phyloP scores from a whole-genome alignment of 148 eudicot genomes.

The Hydrangea macrophylla region DNA sequence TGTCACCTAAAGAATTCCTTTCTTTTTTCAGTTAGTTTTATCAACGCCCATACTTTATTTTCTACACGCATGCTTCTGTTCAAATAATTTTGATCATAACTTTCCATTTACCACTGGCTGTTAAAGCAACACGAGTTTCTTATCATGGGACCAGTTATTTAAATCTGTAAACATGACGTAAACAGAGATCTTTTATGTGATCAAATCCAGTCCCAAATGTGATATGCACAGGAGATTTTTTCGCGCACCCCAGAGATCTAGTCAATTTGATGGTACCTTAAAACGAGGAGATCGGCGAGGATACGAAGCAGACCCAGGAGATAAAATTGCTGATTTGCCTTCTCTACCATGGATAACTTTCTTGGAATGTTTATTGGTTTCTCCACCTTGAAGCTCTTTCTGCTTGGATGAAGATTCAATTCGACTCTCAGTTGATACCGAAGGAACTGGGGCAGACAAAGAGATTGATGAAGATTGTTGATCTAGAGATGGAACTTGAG shows the following conservation, averaged over 20 bases:
- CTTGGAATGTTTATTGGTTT: conserved; percentile 33
- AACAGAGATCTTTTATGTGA: not conserved
- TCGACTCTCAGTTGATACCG: conserved; percentile 52
- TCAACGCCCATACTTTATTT: no score
- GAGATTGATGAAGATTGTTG: conserved; percentile 54
- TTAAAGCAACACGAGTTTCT: not conserved
- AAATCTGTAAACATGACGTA: not conserved
- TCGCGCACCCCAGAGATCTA: not conserved
- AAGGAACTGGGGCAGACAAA: conserved; percentile 66
- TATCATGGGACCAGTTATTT: not conserved
- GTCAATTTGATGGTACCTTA: conserved; percentile 32
- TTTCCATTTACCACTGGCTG: not conserved
- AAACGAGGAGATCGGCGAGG: conserved; percentile 69
- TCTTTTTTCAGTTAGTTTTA: not conserved
- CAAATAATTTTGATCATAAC: no score
- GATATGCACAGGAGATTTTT: not conserved
- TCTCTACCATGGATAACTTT: conserved; percentile 32
- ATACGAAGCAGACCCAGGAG: conserved; percentile 54
- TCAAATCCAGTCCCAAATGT: not conserved
- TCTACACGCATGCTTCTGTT: no score
- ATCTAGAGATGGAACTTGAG: conserved; percentile 30
- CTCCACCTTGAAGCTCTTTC: conserved; percentile 31
- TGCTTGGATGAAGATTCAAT: conserved; percentile 38
- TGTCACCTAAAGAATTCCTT: not conserved
- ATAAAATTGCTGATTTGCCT: conserved; percentile 29